Evolutionary conservation across 176 grass and related monocot genomes (phyloP).

Genomic region (Oryza meyeriana): DNA sequence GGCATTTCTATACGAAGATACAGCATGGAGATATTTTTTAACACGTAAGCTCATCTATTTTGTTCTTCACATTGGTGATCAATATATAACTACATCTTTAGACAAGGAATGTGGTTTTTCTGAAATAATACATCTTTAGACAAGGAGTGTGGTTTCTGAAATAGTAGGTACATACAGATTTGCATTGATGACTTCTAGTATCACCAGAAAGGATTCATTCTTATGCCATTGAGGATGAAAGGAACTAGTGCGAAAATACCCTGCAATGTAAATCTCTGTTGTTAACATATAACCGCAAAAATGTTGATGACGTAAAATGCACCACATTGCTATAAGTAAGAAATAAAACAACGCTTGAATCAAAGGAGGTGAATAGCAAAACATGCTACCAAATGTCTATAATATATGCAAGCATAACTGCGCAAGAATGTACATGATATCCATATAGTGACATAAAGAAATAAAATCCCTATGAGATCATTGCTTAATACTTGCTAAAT

Average conservation of each 20-base stretch:
- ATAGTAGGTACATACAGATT: not conserved
- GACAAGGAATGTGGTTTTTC: not conserved
- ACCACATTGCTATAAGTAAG: not conserved
- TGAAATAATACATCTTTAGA: not conserved
- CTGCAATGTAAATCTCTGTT: conserved; percentile 40
- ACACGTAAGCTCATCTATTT: conserved; percentile 11
- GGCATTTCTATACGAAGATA: not conserved
- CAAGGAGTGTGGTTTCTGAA: not conserved
- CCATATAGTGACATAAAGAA: not conserved
- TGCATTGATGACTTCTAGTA: not conserved
- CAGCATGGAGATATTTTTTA: not conserved
- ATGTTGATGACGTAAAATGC: not conserved
- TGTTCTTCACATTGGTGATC: conserved; percentile 1
- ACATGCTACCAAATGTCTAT: not conserved
- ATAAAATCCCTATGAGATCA: not conserved
- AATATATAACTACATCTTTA: conserved; percentile 22
- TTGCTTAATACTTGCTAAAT: not conserved
- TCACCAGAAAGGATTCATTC: conserved; percentile 56
- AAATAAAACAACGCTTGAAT: not conserved
- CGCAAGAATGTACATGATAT: not conserved
- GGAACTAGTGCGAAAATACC: conserved; percentile 55
- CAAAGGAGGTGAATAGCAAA: not conserved
- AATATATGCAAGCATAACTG: not conserved
- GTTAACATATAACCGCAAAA: not conserved
- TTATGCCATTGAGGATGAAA: conserved; percentile 50